Base-by-base conservation (phyloP, 495 filamentous ascomycete genomes). In the Talaromyces trachyspermus region DNA sequence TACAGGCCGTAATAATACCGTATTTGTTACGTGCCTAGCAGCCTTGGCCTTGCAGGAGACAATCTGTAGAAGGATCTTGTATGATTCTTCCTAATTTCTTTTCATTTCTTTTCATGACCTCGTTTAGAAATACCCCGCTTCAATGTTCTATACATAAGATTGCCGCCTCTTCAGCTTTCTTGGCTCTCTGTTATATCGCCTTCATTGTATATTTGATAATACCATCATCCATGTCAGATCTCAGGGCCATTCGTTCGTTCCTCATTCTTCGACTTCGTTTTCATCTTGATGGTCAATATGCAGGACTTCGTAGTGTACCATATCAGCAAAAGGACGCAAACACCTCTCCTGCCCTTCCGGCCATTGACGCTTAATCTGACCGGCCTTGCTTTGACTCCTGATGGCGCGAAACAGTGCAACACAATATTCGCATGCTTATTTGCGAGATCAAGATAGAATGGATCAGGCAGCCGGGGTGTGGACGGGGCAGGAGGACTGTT, bases 291-390 rank as follows among this genome's bases (percentile, higher is more conserved):
- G 60, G 59, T 82, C 79, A 44, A 83, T 45, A 54, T 80, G 76
- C 46, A 79, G 69, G 6, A 82, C 69, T 26, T 75, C 70, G 54
- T 81, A 83, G 37, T 69, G 70, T 57, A 74, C 57, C 14, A 59
- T 61, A 53, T 82, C 77, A 10, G 70, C 67, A 48, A 77, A 43
- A 83, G 52, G 18, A 80, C 74, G 53, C 75, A 80, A 2, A 77
- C 64, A 18, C 72, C 74, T 43, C 77, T 61, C 20, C 77, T 68
- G 2, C 68, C 72, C 23, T 66, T 69, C 11, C 70, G 67, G 17
- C 78, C 77, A 54, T 81, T 81, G 17, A 80, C 66, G 35, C 74
- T 69, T 15, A 83, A 46, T 47, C 63, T 51, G 7, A 65, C 42
- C 3, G 79, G 76, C 17, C 55, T 66, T 37, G 73, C 59, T 30